Conservation (phyloP, 495 filamentous ascomycete species). For the Neurospora discreta region DNA sequence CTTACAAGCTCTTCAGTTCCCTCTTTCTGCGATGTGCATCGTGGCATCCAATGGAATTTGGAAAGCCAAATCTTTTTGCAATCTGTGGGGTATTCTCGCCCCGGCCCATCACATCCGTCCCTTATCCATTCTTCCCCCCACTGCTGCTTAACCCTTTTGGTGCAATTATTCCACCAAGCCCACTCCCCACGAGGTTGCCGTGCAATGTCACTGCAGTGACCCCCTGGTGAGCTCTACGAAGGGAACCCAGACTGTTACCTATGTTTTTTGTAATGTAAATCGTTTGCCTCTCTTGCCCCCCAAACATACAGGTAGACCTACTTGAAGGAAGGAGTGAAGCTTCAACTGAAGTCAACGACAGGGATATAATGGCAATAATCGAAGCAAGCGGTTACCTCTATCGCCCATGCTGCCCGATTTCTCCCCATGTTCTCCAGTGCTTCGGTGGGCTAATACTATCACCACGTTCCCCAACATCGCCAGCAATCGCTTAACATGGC, state of each 20-base stretch:
- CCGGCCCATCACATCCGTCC: background rate
- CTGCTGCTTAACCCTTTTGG: background rate
- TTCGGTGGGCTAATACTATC: background rate
- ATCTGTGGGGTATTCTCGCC: background rate
- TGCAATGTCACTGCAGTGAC: background rate
- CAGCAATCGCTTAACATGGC: background rate
- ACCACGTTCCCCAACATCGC: background rate
- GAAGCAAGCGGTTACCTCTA: too few relatives aligned
- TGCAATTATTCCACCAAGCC: background rate
- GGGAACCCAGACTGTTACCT: too few relatives aligned
- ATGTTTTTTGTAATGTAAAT: too few relatives aligned
- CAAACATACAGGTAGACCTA: too few relatives aligned
- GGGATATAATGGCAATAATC: too few relatives aligned
- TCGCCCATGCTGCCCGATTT: background rate
- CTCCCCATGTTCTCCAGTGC: background rate
- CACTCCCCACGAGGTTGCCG: background rate
- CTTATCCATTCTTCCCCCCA: background rate
- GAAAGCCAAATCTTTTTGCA: background rate
- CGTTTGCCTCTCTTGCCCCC: too few relatives aligned
- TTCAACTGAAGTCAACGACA: too few relatives aligned
- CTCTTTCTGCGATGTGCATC: background rate
- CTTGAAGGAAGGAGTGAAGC: too few relatives aligned
- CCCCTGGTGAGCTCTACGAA: background rate
- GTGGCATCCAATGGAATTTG: background rate
- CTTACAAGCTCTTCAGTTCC: background rate